Evolutionary conservation across 202 grass and related monocot genomes (phyloP), one percentile per base, ranked within the genome.

Genomic region (Elaeis oleifera): DNA sequence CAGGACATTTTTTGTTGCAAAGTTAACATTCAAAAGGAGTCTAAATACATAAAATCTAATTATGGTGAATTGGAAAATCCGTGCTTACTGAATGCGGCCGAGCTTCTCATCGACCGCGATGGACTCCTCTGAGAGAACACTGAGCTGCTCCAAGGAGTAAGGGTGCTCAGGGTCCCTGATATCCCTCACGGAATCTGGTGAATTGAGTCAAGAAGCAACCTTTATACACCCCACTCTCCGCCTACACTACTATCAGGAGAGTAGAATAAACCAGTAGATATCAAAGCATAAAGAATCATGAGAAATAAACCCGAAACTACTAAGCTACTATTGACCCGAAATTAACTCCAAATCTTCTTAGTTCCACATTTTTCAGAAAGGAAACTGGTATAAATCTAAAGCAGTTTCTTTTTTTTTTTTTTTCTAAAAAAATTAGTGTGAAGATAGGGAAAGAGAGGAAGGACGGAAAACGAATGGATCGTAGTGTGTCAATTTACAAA

Each of bases 141-240:
- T 97, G 70, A 97, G 92, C 84, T 97, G 92, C 79, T 97, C 94
- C 79, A 97, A 69, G 25, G 94, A 97, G 77, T 97, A 97, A 15
- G 94, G 94, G 64, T 97, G 94, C 82, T 97, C 94, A 60, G 94
- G 94, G 79, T 97, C 94, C 85, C 84, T 97, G 80, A 97, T 97
- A 75, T 97, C 88, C 65, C 94, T 72, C 88, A 97, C 88, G 29
- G 82, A 84, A 75, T 97, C 79, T 97, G 76, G 24, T 29, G 23
- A 67, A 17, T 20, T 11, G 21, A 51, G 48, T 22, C 53, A 23
- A 67, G 70, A 58, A 22, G 27, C 49, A 29, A 75, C 29, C 78
- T 49, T 57, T 31, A n/a, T 23, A 48, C 21, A 63, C 16, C 31
- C 53, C 48, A 22, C 65, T 53, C 6, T 55, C 23, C 24, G 22